phyloP scores from a whole-genome alignment of 2,329 filamentous ascomycete genomes.

The Exophiala dermatitidis region DNA sequence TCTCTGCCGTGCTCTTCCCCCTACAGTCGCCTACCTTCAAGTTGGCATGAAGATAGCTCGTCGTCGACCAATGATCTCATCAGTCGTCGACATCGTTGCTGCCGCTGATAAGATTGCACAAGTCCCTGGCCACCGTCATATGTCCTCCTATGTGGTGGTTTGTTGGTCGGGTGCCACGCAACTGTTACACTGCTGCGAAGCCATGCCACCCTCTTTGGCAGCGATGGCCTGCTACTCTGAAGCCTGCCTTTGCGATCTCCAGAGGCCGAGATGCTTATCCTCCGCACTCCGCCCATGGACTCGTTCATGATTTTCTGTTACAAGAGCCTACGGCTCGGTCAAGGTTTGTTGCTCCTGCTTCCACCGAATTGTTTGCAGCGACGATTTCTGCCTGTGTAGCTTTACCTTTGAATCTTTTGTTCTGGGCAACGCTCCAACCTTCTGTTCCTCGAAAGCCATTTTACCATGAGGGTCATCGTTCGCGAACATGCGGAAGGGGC shows the following conservation, averaged over 20 bases:
- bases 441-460: not conserved
- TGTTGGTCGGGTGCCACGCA: conserved; percentile 18
- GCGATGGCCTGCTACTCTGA: not conserved
- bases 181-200: conserved; percentile 8
- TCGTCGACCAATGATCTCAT: not conserved
- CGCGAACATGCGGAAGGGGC: conserved; percentile 62
- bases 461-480: conserved; percentile 71
- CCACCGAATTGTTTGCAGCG: not conserved
- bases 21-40: not conserved
- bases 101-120: conserved; percentile 10
- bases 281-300: conserved; percentile 11
- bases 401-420: not conserved
- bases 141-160: not conserved
- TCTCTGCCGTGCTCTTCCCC: not conserved
- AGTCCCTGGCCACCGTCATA: not conserved
- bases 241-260: not conserved
- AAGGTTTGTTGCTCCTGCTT: conserved; percentile 15
- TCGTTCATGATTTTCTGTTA: conserved; percentile 11
- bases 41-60: not conserved
- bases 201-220: not conserved
- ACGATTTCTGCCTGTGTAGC: not conserved
- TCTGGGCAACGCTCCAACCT: not conserved
- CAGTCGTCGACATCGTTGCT: conserved; percentile 6
- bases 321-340: conserved; percentile 12
- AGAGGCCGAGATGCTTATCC: conserved; percentile 8